Base-by-base conservation (phyloP, 108 stramenopile genomes). In the Epipyxis sp. region DNA sequence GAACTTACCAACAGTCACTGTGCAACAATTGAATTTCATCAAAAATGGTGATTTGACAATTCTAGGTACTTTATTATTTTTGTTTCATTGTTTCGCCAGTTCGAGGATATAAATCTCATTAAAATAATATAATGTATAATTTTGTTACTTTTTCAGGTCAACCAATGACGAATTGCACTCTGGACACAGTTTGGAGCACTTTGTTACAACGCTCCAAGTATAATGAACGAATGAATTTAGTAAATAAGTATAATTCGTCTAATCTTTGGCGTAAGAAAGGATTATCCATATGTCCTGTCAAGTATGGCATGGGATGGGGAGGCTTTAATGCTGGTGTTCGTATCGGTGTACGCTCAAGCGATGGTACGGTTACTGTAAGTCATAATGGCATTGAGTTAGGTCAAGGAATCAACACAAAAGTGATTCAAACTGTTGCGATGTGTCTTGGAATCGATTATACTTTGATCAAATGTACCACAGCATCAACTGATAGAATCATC, bases 391-490 rank as follows among this genome's bases (percentile, higher is more conserved):
- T 39, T 20, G 85, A 86, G 62, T 76, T 82, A 30, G 85, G 85
- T 10, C 85, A 86, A 78, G 85, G 85, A 46, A 76, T 86, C 71
- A 44, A 77, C 59, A 82, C 85, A 10, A 86, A 86, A 76, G 71
- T 82, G 32, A 78, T 59, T n/a, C 82, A 80, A 29, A 41, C 40
- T 29, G 85, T 78, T 27, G 79, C 82, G 37, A 30, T 42, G 42
- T 59, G 41, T 40, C 32, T 86, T 40, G 78, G 78, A 61, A 16
- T 79, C 69, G 42, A 42, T 41, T n/a, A 82, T 43, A 39, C 34
- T 41, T 37, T 54, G 45, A 65, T 86, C n/a, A 32, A 27, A 3
- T 35, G 79, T n/a, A 67, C 37, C 25, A 67, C 69, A 0, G 58
- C 61, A 20, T 40, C 37, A 2, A 78, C 84, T n/a, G 76, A 59